Percentiles rank a stretch among this genome's conserved stretches.
Evolutionary conservation across 169 alveolate species (phyloP).

Genomic region (Theileria luwenshuni): DNA sequence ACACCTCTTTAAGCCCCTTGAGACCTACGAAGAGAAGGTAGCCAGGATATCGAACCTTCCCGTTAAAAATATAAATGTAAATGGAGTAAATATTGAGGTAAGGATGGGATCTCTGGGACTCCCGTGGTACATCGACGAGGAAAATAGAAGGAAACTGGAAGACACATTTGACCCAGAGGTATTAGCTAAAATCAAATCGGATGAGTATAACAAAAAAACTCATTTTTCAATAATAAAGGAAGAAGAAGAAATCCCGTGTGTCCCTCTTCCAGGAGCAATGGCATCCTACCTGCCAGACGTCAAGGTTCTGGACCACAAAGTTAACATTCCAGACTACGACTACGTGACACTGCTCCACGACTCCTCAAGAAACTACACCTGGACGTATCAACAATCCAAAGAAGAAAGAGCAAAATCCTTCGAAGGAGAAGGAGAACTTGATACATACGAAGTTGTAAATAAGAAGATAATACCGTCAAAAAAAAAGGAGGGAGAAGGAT

Average conservation of each 20-base stretch:
- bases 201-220: slow-evolving; percentile 27
- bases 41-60: slow-evolving; percentile 31
- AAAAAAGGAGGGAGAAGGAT: not conserved
- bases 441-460: slow-evolving; percentile 38
- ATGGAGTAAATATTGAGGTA: slow-evolving; percentile 52
- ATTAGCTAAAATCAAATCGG: slow-evolving; percentile 33
- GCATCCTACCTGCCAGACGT: slow-evolving; percentile 69
- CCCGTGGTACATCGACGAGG: slow-evolving; percentile 69
- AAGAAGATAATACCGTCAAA: slow-evolving; percentile 33
- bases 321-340: slow-evolving; percentile 76
- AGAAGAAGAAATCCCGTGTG: slow-evolving; percentile 52
- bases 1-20: slow-evolving; percentile 38
- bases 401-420: slow-evolving; percentile 31
- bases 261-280: slow-evolving; percentile 69
- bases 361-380: slow-evolving; percentile 72
- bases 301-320: slow-evolving; percentile 69
- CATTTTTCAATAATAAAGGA: slow-evolving; percentile 48
- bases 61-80: slow-evolving; percentile 33
- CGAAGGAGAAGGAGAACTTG: slow-evolving; percentile 46
- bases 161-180: slow-evolving; percentile 56
- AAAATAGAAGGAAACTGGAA: slow-evolving; percentile 54
- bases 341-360: slow-evolving; percentile 76
- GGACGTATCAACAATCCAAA: slow-evolving; percentile 67
- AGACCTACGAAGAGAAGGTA: slow-evolving; percentile 25
- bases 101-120: slow-evolving; percentile 50